phyloP scores from a whole-genome alignment of 139 green algal species.

The Marvania coccoides region DNA sequence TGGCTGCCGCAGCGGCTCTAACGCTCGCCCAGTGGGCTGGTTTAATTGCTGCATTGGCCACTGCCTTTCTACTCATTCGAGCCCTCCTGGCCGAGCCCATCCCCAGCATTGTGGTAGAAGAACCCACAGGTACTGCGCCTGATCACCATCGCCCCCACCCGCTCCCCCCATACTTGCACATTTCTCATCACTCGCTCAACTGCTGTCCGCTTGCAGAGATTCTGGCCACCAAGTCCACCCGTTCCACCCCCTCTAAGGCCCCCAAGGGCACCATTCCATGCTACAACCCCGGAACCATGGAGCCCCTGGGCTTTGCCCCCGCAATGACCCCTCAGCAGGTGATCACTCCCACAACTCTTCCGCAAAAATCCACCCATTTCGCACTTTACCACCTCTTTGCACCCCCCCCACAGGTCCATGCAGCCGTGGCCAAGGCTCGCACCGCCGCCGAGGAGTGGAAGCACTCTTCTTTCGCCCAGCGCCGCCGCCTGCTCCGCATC shows the following conservation, averaged over 20 bases:
- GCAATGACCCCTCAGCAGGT: conserved; percentile 64
- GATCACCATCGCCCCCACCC: neutral
- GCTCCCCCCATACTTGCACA: neutral
- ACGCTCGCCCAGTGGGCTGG: too few relatives aligned
- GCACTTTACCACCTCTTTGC: neutral
- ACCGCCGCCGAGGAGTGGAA: conserved; percentile 52
- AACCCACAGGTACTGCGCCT: neutral
- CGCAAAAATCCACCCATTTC: neutral
- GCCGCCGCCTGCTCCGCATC: conserved; percentile 63
- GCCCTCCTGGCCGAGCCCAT: neutral
- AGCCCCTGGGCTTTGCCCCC: conserved; percentile 71
- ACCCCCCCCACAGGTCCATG: neutral
- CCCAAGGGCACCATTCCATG: conserved; percentile 56
- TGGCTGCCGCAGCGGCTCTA: too few relatives aligned
- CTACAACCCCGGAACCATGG: conserved; percentile 82
- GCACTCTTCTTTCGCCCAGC: conserved; percentile 65
- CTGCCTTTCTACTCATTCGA: neutral
- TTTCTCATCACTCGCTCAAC: neutral
- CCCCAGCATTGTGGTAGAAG: neutral
- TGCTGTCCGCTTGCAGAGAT: neutral
- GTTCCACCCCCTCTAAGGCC: neutral
- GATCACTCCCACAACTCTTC: neutral
- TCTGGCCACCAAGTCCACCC: neutral
- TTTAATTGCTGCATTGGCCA: neutral
- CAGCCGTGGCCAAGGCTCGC: conserved; percentile 10